Percentiles rank a stretch among this genome's conserved stretches.
These are phyloP conservation scores for Colletotrichum sp. DNA, from an alignment of 2,329 filamentous ascomycete species.

Conservation along the genomic window DNA sequence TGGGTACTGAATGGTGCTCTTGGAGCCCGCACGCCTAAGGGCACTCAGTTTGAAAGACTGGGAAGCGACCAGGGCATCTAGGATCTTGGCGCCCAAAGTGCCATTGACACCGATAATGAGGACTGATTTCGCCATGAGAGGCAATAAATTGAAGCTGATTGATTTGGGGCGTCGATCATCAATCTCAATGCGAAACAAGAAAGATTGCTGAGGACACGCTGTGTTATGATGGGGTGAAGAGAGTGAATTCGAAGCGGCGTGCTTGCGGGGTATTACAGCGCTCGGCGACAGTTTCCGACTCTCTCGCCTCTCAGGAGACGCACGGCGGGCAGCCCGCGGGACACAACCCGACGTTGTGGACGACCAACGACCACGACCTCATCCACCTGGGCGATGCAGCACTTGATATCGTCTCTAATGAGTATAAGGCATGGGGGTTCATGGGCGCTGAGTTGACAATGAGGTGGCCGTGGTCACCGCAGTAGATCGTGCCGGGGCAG, in stretches of 20 bases:
- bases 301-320: neutral
- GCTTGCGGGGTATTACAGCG: neutral
- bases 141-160: neutral
- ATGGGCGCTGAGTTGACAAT: neutral
- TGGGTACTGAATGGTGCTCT: conserved; percentile 25
- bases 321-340: neutral
- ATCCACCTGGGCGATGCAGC: neutral
- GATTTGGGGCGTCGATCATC: neutral
- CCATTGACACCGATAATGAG: conserved; percentile 43
- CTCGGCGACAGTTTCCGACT: neutral
- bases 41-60: conserved; percentile 35
- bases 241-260: neutral
- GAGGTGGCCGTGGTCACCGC: neutral
- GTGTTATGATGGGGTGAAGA: neutral
- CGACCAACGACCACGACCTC: neutral
- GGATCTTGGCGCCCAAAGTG: conserved; percentile 37
- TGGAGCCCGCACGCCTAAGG: conserved; percentile 37
- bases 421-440: neutral
- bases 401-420: neutral
- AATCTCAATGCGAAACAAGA: neutral
- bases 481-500: neutral
- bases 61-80: conserved; percentile 33
- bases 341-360: neutral
- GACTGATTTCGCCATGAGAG: conserved; percentile 36
- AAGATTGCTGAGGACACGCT: neutral